These are phyloP conservation scores for Yamadazyma olivae DNA, from an alignment of 805 yeast genomes.

Conservation along the genomic window DNA sequence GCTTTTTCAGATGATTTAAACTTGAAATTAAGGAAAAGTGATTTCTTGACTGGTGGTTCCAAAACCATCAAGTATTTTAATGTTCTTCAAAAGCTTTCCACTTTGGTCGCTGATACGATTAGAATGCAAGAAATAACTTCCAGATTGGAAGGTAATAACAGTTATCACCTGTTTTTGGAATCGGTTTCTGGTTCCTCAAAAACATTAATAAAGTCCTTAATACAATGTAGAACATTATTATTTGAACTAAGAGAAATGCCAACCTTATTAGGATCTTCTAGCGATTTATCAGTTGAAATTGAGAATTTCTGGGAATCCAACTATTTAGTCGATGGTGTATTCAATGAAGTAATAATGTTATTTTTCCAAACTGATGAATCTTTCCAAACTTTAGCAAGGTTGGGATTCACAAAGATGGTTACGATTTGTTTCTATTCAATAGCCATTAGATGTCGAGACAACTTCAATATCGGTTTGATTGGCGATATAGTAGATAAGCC, in stretches of 20 bases:
- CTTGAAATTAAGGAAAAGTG: slow-evolving; percentile 9
- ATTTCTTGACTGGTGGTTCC: slow-evolving; percentile 9
- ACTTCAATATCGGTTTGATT: neutral
- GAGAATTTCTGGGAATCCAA: slow-evolving; percentile 24
- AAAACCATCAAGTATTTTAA: slow-evolving; percentile 14
- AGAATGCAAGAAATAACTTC: slow-evolving; percentile 58
- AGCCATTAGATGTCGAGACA: slow-evolving; percentile 5
- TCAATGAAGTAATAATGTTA: slow-evolving; percentile 36
- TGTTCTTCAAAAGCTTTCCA: slow-evolving; percentile 19
- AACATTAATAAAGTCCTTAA: slow-evolving; percentile 36
- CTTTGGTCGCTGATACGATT: slow-evolving; percentile 46
- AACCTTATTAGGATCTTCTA: slow-evolving; percentile 6
- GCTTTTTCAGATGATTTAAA: slow-evolving; percentile 16
- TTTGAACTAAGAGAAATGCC: slow-evolving; percentile 13
- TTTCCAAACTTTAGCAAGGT: slow-evolving; percentile 30
- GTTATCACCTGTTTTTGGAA: slow-evolving; percentile 21
- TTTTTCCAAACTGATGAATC: slow-evolving; percentile 47
- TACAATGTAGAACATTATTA: slow-evolving; percentile 33
- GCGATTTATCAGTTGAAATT: slow-evolving; percentile 13
- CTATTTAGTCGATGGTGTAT: slow-evolving; percentile 26
- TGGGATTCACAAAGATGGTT: slow-evolving; percentile 27
- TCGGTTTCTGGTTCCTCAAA: slow-evolving; percentile 25
- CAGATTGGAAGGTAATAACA: slow-evolving; percentile 40
- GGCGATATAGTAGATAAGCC: neutral
- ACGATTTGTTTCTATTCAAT: slow-evolving; percentile 22